Evolutionary conservation across 2,329 filamentous ascomycete species (phyloP).

Genomic region (Neocatenulostroma microsporum): DNA sequence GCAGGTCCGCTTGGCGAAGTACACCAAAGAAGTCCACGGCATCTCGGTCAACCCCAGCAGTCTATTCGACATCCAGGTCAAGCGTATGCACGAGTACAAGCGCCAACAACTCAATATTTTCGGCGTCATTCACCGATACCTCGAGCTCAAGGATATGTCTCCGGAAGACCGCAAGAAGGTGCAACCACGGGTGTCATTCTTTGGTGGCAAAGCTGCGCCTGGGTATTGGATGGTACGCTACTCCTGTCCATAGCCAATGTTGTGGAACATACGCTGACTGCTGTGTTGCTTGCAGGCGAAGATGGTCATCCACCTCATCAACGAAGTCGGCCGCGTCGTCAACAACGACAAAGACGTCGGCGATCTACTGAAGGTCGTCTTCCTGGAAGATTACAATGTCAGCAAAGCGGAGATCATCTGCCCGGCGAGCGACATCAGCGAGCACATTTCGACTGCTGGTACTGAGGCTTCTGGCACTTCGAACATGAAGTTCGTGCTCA

Average conservation of each 20-base stretch:
- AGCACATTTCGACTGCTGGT: slow-evolving; percentile 96
- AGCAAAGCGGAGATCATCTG: slow-evolving; percentile 97
- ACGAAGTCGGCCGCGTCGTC: slow-evolving; percentile 79
- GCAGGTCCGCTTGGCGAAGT: slow-evolving; percentile 79
- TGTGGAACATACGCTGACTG: no score
- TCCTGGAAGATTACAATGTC: slow-evolving; percentile 97
- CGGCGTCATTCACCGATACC: slow-evolving; percentile 89
- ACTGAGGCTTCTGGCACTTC: slow-evolving; percentile 84
- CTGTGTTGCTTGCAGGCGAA: no score
- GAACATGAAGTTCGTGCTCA: slow-evolving; percentile 99
- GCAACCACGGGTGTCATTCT: slow-evolving; percentile 83
- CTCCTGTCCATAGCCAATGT: not conserved
- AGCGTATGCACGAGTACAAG: slow-evolving; percentile 97
- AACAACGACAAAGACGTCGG: slow-evolving; percentile 90
- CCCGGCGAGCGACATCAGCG: slow-evolving; percentile 90
- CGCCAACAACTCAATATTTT: slow-evolving; percentile 97
- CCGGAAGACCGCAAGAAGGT: slow-evolving; percentile 80
- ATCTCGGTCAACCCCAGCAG: slow-evolving; percentile 78
- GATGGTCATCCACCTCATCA: slow-evolving; percentile 86
- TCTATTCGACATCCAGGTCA: slow-evolving; percentile 95
- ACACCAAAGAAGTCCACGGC: slow-evolving; percentile 75
- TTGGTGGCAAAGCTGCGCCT: slow-evolving; percentile 94
- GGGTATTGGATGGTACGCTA: slow-evolving; percentile 97
- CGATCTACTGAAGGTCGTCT: slow-evolving; percentile 92
- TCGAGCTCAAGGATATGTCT: slow-evolving; percentile 77